Base-by-base conservation (phyloP, 129 eudicot species). In the Tagetes patula region DNA sequence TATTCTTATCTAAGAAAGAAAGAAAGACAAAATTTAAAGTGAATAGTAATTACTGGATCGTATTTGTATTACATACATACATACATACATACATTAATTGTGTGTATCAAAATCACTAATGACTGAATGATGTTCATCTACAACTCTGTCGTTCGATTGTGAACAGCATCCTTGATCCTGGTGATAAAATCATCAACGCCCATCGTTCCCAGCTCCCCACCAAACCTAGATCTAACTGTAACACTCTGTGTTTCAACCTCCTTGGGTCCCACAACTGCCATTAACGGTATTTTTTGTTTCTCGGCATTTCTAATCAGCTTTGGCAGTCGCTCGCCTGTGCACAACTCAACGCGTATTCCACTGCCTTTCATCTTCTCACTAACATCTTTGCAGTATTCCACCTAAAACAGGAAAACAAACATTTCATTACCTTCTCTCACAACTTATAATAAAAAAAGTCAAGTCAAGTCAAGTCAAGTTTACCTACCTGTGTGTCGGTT, bases 211-310 rank as follows among this genome's bases (percentile, higher is more conserved):
- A 93, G 78, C 84, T 93, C 98, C 73, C 98, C 95, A 4, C 90
- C 90, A 67, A 87, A 93, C 77, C 98, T 84, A 42, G 96, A 93
- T 72, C 98, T 84, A 67, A 94, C 86, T 3, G 98, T 95, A 2
- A 95, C 83, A 14, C 94, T 84, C 62, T 81, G 79, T 27, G 91
- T 85, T 69, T 95, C 97, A 2, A 83, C 92, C 80, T 95, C 99
- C 81, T 89, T 90, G 43, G 96, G 89, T 5, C 99, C 99, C 75
- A 94, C 87, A 1, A 90, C 97, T 32, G 93, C 99, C 99, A 90
- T 94, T 74, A 94, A 70, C n/a, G 99, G 97, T 47, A 95, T 83
- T 77, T 87, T 95, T 67, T 85, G 91, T 80, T 95, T 95, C 78
- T 95, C 99, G 1, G 95, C 87, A 40, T 82, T 92, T 75, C 97